Evolutionary conservation across 441 rosid genomes (phyloP).

Genomic region (Manihot esculenta): DNA sequence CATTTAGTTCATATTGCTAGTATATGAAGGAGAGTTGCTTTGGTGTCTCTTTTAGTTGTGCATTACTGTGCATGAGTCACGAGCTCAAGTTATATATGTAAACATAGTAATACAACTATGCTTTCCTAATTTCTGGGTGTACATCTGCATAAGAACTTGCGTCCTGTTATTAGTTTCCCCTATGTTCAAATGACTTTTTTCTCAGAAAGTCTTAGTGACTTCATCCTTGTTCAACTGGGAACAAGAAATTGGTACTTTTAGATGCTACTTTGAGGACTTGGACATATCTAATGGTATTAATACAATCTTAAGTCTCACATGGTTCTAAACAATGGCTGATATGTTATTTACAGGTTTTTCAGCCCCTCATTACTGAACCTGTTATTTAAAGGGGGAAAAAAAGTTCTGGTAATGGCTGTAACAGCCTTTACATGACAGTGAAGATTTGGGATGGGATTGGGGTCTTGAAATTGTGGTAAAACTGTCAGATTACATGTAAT

Average conservation of each 20-base stretch:
- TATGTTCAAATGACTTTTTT: not conserved
- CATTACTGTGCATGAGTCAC: not conserved
- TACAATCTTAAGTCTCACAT: not conserved
- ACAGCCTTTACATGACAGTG: too few species aligned
- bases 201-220: not conserved
- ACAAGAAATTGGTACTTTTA: not conserved
- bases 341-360: too few species aligned
- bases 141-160: not conserved
- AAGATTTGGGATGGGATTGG: not conserved
- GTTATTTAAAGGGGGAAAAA: too few species aligned
- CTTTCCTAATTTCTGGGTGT: not conserved
- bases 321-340: too few species aligned
- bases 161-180: not conserved
- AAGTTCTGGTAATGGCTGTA: too few species aligned
- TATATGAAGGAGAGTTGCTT: not conserved
- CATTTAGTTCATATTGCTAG: slow-evolving; percentile 5
- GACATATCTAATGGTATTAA: not conserved
- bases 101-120: not conserved
- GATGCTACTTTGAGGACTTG: not conserved
- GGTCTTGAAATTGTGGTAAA: not conserved
- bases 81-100: not conserved
- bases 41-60: not conserved
- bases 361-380: too few species aligned
- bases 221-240: not conserved
- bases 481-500: not conserved